Evolutionary conservation across 2,329 filamentous ascomycete species (phyloP), one percentile per base, ranked within the genome.

Genomic region (Phialophora macrospora): DNA sequence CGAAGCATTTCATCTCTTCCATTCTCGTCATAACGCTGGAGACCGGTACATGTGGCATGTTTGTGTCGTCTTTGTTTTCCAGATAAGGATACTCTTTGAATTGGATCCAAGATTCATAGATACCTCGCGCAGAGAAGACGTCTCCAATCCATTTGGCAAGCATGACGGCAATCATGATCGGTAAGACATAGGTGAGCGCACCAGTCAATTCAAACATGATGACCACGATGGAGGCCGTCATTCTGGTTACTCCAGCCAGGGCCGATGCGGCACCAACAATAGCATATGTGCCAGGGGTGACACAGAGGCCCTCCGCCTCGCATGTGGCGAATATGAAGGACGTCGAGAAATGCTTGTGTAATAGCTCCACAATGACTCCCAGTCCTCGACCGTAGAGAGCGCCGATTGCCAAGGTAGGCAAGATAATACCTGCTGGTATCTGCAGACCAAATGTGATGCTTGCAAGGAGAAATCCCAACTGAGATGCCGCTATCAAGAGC

Each of bases 121-220:
- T 98, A 70, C 95, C 93, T 57, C 90, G 88, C 63, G 92, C 91
- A 28, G 92, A 93, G 77, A 99, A 93, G 57, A 93, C 94, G 77
- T 99, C 95, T 74, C 93, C 95, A 28, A 97, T 92, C 95, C 95
- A 99, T 80, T 99, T 99, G 68, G 91, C 91, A 52, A 98, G 85
- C 93, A 99, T 96, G 74, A 99, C 95, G 51, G 93, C 93, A 70
- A 99, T 91, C 95, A 99, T 99, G 77, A 98, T 99, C 62, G 95
- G 95, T 7, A 99, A 87, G 56, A 99, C 94, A 75, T 98, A 98
- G 0, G 93, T 96, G 30, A 99, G 84, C 1, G 95, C 95, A 60
- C 95, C 95, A 0, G 95, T 99, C 63, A 99, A 88, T 81, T 99
- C 95, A 75, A 99, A 99, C 90, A 97, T 97, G 80, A 99, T 99